These are phyloP conservation scores for Luzula sylvatica DNA, from an alignment of 176 grass and related monocot species.

Conservation along the genomic window DNA sequence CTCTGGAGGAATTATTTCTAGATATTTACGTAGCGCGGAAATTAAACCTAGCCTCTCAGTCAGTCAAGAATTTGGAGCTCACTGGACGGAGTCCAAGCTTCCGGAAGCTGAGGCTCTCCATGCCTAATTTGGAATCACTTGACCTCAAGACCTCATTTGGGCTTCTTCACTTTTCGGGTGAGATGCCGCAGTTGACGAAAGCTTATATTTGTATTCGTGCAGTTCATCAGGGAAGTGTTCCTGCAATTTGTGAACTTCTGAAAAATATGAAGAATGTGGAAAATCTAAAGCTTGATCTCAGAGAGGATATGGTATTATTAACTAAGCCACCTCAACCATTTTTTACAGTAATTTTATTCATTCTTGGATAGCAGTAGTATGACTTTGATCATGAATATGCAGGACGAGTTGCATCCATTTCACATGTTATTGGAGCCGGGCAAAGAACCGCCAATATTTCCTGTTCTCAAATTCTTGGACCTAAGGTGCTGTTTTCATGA, in stretches of 20 bases:
- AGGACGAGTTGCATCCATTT: not conserved
- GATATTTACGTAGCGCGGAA: not conserved
- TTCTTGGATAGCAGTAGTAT: not conserved
- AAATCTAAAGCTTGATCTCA: not conserved
- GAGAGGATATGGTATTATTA: slow-evolving; percentile 1
- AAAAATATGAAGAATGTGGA: not conserved
- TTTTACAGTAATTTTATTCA: not conserved
- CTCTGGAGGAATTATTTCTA: slow-evolving; percentile 1
- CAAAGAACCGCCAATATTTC: not conserved
- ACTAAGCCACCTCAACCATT: not conserved
- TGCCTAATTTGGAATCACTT: too few relatives aligned
- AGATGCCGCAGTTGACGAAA: not conserved
- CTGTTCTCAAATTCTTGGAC: slow-evolving; percentile 8
- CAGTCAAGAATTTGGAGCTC: not conserved
- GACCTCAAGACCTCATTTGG: too few relatives aligned
- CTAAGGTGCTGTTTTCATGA: not conserved
- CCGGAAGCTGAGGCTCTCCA: too few relatives aligned
- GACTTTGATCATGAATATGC: not conserved
- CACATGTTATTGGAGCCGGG: not conserved
- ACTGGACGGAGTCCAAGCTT: too few relatives aligned
- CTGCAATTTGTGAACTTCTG: not conserved
- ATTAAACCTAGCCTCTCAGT: not conserved
- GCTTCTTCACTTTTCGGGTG: too few relatives aligned
- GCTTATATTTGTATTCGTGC: not conserved
- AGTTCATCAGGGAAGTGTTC: not conserved